Base-by-base conservation (phyloP, 257 asterid genomes). In the Agastache rugosa region DNA sequence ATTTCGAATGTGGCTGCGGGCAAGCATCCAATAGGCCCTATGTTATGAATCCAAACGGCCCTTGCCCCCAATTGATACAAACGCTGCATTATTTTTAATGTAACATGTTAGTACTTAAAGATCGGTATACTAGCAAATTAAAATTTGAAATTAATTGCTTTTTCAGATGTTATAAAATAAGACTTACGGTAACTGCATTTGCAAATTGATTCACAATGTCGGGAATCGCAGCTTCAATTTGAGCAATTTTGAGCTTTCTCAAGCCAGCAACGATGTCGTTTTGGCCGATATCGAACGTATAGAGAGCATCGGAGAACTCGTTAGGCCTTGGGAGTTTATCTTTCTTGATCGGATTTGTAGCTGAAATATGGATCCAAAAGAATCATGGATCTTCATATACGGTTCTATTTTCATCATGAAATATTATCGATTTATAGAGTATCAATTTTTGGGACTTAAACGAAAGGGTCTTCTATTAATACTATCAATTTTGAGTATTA, bases 211-310 rank as follows among this genome's bases (percentile, higher is more conserved):
- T 19, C 23, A 88, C 68, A 8, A 81, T 81, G 67, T 80, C 71
- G 3, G 87, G 85, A 62, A 80, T 76, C 11, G 77, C 73, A 5
- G 74, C 72, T 4, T 27, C 59, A 19, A 84, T 82, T 72, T 84
- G 83, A 35, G 61, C 20, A 56, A 16, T 19, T 34, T 82, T 74
- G 14, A 83, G 70, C 69, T 55, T 75, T 68, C 75, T 67, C 54
- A 83, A 73, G 58, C 83, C 86, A 65, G 61, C 63, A 34, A 72
- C 25, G 25, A 83, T 51, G 71, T 86, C 94, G 45, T 79, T 78
- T 27, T 88, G 91, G 31, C 91, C 94, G 5, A 88, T 80, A 60
- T 86, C 91, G 6, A 88, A 44, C 1, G 85, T 76, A 82, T 84
- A 86, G 61, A 88, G 83, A 17, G 91, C 84, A 35, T 66, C 69